These are phyloP conservation scores for Bruguiera hainesii DNA, from an alignment of 441 rosid species.

Conservation along the genomic window DNA sequence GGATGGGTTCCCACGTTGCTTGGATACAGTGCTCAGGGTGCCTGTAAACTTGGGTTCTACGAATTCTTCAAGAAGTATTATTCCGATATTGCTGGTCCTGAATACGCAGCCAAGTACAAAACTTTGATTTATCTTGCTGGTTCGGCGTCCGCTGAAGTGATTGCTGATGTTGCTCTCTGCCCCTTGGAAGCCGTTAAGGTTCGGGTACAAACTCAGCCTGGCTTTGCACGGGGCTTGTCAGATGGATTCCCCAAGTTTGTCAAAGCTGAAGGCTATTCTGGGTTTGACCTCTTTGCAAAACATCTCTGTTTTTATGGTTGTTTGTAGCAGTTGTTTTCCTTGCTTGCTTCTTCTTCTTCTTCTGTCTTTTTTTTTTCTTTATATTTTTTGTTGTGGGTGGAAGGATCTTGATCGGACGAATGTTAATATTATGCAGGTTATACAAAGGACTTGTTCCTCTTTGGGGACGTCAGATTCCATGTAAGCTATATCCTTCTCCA, in stretches of 20 bases:
- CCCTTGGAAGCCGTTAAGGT: constrained; percentile 98
- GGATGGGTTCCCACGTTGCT: constrained; percentile 97
- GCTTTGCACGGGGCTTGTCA: constrained; percentile 83
- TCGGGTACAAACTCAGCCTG: constrained; percentile 97
- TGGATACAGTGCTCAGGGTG: constrained; percentile 99
- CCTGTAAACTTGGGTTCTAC: constrained; percentile 91
- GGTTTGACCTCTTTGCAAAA: constrained; percentile 35
- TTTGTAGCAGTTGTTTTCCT: background rate
- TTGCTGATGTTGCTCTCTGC: constrained; percentile 95
- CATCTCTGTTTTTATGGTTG: constrained; percentile 1
- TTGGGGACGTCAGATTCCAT: constrained; percentile 99
- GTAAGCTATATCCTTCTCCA: constrained; percentile 41
- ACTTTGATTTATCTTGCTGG: constrained; percentile 97
- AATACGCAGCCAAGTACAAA: constrained; percentile 72
- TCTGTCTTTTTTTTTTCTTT: no score
- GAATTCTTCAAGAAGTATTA: constrained; percentile 95
- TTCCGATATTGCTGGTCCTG: constrained; percentile 94
- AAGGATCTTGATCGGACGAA: background rate
- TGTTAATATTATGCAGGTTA: constrained; percentile 49
- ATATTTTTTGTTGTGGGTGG: background rate
- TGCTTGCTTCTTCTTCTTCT: no score
- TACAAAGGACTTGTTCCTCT: constrained; percentile 93
- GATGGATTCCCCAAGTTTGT: constrained; percentile 92
- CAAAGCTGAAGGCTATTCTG: constrained; percentile 74
- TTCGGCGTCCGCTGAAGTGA: constrained; percentile 93